Base-by-base conservation (phyloP, 768 basidiomycete genomes). In the Termitomyces sp. region DNA sequence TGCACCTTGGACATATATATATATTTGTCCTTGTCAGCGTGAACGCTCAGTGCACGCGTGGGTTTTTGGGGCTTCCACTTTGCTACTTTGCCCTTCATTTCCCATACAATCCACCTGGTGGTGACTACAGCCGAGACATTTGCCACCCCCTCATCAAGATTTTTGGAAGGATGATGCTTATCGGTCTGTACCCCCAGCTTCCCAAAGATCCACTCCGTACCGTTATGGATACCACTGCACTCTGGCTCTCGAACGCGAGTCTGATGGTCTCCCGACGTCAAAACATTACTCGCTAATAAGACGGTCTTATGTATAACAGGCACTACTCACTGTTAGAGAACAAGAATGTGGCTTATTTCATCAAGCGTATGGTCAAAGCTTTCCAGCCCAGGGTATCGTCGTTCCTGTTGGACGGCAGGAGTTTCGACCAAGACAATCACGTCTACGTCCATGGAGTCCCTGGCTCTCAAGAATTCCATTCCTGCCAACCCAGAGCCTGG, bases 131-230 rank as follows among this genome's bases (percentile, higher is more conserved):
- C 23, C 34, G 34, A 19, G 32, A 31, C 45, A 37, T 40, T n/a
- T 38, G 32, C 38, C 17, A 55, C 40, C 47, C 49, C 43, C 53
- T 59, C 55, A 60, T 60, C 27, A 60, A 19, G 55, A 21, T 32
- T 11, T 31, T 53, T 60, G 8, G 25, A 27, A 37, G 35, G 16
- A n/a, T 17, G 35, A 50, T 51, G 25, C 37, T 25, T 11, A n/a
- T n/a, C 12, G 11, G 37, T 38, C 31, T 47, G 31, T 47, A 11
- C 5, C 10, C 31, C n/a, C 29, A 7, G 29, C 3, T n/a, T n/a
- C 23, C 21, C 4, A 44, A 25, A 17, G 2, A 45, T 25, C 27
- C 16, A 45, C 44, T 23, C 3, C 3, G 29, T n/a, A n/a, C 19
- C n/a, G 17, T 46, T 50, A n/a, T 50, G 25, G 50, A 4, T 40